Percentiles rank a stretch among this genome's conserved stretches.
phyloP scores from a whole-genome alignment of 2,329 filamentous ascomycete species.

The Fusarium sp. region DNA sequence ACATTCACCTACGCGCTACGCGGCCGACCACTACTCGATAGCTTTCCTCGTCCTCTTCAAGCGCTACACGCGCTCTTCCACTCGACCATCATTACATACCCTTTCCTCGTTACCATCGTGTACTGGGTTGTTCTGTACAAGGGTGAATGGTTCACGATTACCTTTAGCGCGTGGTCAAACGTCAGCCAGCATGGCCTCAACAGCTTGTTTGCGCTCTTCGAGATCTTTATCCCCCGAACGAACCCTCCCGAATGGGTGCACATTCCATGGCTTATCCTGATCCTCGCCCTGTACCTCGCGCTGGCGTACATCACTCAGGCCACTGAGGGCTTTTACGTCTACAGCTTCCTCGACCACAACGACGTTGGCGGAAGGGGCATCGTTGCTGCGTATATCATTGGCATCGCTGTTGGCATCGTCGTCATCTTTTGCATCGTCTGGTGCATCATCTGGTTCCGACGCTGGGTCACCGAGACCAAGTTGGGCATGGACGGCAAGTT shows the following conservation, averaged over 20 bases:
- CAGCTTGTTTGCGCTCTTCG: conserved; percentile 74
- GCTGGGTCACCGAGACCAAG: conserved; percentile 58
- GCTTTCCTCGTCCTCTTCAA: conserved; percentile 67
- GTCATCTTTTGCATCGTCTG: conserved; percentile 62
- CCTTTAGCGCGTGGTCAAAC: conserved; percentile 69
- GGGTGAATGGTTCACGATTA: conserved; percentile 57
- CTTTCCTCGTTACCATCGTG: conserved; percentile 73
- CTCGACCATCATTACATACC: conserved; percentile 67
- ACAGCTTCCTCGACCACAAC: conserved; percentile 76
- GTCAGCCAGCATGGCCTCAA: conserved; percentile 80
- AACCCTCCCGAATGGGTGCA: conserved; percentile 67
- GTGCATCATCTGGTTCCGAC: conserved; percentile 59
- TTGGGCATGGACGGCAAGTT: conserved; percentile 55
- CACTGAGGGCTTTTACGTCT: conserved; percentile 77
- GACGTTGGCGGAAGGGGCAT: conserved; percentile 55
- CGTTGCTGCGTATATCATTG: conserved; percentile 71
- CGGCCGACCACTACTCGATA: conserved; percentile 63
- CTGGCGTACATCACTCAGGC: conserved; percentile 77
- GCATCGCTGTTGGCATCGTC: conserved; percentile 61
- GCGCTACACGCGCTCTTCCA: conserved; percentile 71
- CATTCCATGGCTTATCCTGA: conserved; percentile 70
- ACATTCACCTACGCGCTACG: conserved; percentile 69
- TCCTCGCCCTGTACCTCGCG: conserved; percentile 74
- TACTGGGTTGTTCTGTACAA: conserved; percentile 71
- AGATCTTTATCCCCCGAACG: conserved; percentile 74